Percentiles rank a stretch among this genome's conserved stretches.
Evolutionary conservation across 495 filamentous ascomycete genomes (phyloP).

Genomic region (Aspergillus sparsus): DNA sequence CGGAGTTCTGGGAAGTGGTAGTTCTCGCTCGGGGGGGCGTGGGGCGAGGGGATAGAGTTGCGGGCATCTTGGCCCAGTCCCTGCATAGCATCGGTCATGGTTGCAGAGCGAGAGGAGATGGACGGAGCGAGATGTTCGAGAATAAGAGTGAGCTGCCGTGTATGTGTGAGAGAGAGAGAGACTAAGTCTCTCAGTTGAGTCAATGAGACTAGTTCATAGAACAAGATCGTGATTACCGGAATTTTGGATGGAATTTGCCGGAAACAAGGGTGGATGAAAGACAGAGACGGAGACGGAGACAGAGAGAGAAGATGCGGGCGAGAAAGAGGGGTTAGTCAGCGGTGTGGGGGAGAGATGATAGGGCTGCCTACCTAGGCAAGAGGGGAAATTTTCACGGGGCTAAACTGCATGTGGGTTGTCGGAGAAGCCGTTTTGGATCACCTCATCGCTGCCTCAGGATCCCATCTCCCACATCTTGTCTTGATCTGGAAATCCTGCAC

Average conservation of each 20-base stretch:
- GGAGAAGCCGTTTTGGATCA: constrained; percentile 11
- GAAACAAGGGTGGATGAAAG: neutral
- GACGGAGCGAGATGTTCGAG: neutral
- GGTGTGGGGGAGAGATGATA: constrained; percentile 15
- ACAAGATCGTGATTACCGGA: too few relatives aligned
- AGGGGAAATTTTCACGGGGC: constrained; percentile 16
- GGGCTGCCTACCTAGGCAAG: neutral
- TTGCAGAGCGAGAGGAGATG: neutral
- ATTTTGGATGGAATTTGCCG: constrained; percentile 4
- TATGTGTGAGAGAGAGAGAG: constrained; percentile 6
- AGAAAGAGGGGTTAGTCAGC: constrained; percentile 20
- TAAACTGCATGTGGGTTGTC: constrained; percentile 6
- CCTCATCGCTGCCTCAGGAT: constrained; percentile 15
- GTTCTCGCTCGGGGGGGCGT: constrained; percentile 43
- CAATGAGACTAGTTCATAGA: neutral
- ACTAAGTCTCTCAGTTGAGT: constrained; percentile 8
- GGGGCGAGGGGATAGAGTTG: constrained; percentile 25
- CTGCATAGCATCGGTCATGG: constrained; percentile 37
- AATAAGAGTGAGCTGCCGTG: constrained; percentile 1
- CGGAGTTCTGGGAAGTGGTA: constrained; percentile 76
- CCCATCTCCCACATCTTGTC: neutral
- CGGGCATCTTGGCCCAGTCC: constrained; percentile 36
- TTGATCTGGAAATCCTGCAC: neutral
- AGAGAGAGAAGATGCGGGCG: constrained; percentile 20
- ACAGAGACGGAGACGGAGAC: neutral